phyloP scores from a whole-genome alignment of 2,329 filamentous ascomycete genomes.

The Thelonectria olida region DNA sequence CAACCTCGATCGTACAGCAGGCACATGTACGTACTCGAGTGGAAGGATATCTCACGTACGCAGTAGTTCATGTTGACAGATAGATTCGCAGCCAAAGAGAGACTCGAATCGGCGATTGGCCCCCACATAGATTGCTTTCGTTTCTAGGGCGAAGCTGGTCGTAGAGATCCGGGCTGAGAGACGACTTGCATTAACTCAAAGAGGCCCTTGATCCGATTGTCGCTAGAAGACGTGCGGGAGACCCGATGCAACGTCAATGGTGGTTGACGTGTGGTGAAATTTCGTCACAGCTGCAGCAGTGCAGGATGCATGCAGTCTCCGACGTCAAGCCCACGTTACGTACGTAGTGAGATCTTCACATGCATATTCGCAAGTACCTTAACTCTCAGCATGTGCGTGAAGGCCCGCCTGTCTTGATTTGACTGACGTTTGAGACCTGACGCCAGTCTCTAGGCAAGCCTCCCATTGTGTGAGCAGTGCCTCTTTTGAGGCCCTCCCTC shows the following conservation, averaged over 20 bases:
- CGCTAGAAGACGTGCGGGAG: conserved; percentile 4
- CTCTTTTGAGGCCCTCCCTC: background rate
- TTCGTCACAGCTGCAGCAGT: conserved; percentile 1
- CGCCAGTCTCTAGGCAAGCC: too few relatives aligned
- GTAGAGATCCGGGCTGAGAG: conserved; percentile 9
- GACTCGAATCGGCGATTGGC: background rate
- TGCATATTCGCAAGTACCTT: background rate
- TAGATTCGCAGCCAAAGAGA: conserved; percentile 15
- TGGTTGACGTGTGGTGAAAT: conserved; percentile 9
- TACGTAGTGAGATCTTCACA: background rate
- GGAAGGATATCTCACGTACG: background rate
- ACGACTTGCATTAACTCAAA: conserved; percentile 8
- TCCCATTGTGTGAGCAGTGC: background rate
- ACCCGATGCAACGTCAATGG: conserved; percentile 18
- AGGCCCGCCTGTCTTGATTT: background rate
- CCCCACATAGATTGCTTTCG: conserved; percentile 12
- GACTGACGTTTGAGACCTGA: background rate
- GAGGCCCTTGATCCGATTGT: conserved; percentile 1
- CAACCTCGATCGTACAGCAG: background rate
- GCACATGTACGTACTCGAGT: background rate
- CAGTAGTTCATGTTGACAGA: conserved; percentile 20
- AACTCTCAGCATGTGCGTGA: background rate
- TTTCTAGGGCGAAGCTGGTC: conserved; percentile 7
- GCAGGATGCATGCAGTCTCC: background rate
- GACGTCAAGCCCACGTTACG: conserved; percentile 3